Conservation (phyloP, 2,329 filamentous ascomycete genomes). For the Epichloe elymi region DNA sequence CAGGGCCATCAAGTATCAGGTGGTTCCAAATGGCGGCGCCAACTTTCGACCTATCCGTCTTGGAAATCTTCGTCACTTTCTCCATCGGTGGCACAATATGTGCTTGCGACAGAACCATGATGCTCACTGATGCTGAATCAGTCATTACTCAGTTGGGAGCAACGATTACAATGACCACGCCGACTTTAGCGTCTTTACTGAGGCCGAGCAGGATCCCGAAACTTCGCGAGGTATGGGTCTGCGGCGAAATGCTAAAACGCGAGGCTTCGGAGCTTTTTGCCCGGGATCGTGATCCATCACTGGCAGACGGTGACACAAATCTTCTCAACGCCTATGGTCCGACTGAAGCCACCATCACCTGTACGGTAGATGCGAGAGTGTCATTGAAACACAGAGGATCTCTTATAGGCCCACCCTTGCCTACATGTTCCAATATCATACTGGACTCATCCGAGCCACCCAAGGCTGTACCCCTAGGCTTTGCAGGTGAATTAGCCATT, state of each 20-base stretch:
- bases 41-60: constrained; percentile 64
- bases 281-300: neutral
- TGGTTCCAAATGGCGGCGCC: constrained; percentile 25
- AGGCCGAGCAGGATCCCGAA: constrained; percentile 13
- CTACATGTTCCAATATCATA: constrained; percentile 21
- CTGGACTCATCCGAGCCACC: constrained; percentile 14
- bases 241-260: constrained; percentile 18
- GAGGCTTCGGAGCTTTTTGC: constrained; percentile 20
- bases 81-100: constrained; percentile 30
- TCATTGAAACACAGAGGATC: constrained; percentile 16
- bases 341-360: constrained; percentile 15
- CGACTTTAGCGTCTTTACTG: constrained; percentile 22
- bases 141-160: constrained; percentile 17
- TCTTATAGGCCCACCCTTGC: constrained; percentile 21
- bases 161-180: constrained; percentile 24
- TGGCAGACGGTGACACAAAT: constrained; percentile 3
- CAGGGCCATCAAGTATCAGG: constrained; percentile 10
- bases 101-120: constrained; percentile 17
- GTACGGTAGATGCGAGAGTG: constrained; percentile 10
- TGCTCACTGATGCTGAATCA: constrained; percentile 12
- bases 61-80: constrained; percentile 75
- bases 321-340: constrained; percentile 16
- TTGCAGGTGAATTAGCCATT: constrained; percentile 65
- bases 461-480: constrained; percentile 49
- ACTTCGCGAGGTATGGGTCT: constrained; percentile 17